Evolutionary conservation across 345 rosid species (phyloP).

Genomic region (Brassica incana): DNA sequence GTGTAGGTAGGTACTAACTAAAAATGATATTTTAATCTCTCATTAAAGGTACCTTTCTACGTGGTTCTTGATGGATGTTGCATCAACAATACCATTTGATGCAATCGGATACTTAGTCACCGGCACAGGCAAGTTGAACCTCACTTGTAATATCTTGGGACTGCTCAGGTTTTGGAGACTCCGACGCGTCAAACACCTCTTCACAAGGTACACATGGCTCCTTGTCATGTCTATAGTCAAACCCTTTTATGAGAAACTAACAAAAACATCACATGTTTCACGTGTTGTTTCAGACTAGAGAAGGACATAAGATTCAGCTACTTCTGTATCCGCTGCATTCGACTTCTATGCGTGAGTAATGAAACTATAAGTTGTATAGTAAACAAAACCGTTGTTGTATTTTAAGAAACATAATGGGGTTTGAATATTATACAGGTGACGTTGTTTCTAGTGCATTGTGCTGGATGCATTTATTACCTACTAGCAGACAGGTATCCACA

Average conservation of each 20-base stretch:
- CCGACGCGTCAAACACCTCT: conserved; percentile 72
- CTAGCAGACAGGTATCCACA: conserved; percentile 82
- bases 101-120: conserved; percentile 61
- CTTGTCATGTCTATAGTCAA: background rate
- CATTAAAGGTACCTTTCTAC: conserved; percentile 68
- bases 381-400: background rate
- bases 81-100: conserved; percentile 85
- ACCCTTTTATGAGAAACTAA: background rate
- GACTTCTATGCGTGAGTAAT: conserved; percentile 65
- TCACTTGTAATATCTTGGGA: conserved; percentile 62
- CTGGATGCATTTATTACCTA: conserved; percentile 80
- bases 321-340: conserved; percentile 71
- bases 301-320: conserved; percentile 88
- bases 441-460: conserved; percentile 72
- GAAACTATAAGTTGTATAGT: background rate
- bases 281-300: conserved; percentile 59
- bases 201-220: conserved; percentile 61
- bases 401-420: conserved; percentile 15
- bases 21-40: conserved; percentile 20
- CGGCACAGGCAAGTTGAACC: conserved; percentile 47
- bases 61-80: conserved; percentile 95
- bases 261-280: background rate
- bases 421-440: conserved; percentile 58
- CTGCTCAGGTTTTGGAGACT: conserved; percentile 87
- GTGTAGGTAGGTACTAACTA: conserved; percentile 13